Percentiles rank a stretch among this genome's conserved stretches.
phyloP scores from a whole-genome alignment of 2,329 filamentous ascomycete genomes.

The Pestalotiopsis sp. region DNA sequence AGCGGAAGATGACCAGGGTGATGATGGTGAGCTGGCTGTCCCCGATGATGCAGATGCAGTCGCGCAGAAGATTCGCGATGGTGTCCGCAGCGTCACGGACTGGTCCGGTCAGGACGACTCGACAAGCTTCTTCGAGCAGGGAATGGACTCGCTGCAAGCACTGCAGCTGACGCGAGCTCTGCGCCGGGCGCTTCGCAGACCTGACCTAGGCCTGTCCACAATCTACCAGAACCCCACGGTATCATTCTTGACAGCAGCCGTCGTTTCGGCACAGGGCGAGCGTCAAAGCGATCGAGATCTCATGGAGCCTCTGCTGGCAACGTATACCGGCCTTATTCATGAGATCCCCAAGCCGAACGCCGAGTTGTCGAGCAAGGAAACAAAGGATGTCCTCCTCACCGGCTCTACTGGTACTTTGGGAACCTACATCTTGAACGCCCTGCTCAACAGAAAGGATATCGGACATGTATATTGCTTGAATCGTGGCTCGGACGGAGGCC shows the following conservation, averaged over 20 bases:
- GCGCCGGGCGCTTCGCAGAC: conserved; percentile 1
- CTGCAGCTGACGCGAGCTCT: conserved; percentile 15
- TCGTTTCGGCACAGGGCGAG: conserved; percentile 8
- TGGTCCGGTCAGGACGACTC: neutral
- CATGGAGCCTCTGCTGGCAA: conserved; percentile 13
- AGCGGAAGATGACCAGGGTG: neutral
- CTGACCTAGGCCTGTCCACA: conserved; percentile 12
- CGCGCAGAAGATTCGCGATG: neutral
- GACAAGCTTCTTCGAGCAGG: conserved; percentile 16
- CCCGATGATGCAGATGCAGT: neutral
- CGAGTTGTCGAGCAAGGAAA: too few relatives aligned
- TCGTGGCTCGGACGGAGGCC: conserved; percentile 21
- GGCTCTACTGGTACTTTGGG: conserved; percentile 28
- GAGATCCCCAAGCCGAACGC: neutral
- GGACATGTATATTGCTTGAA: conserved; percentile 30
- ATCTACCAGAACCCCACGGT: conserved; percentile 20
- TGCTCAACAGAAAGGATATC: conserved; percentile 18
- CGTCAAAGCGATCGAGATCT: conserved; percentile 11
- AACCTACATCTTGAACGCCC: conserved; percentile 19
- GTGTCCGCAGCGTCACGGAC: neutral
- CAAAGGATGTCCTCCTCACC: conserved; percentile 24
- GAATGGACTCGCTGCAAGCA: conserved; percentile 18
- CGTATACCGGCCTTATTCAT: conserved; percentile 1
- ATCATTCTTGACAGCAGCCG: conserved; percentile 15
- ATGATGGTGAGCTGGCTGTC: neutral